Evolutionary conservation across 2,329 filamentous ascomycete genomes (phyloP), one percentile per base, ranked within the genome.

Genomic region (Hypoxylon sp.): DNA sequence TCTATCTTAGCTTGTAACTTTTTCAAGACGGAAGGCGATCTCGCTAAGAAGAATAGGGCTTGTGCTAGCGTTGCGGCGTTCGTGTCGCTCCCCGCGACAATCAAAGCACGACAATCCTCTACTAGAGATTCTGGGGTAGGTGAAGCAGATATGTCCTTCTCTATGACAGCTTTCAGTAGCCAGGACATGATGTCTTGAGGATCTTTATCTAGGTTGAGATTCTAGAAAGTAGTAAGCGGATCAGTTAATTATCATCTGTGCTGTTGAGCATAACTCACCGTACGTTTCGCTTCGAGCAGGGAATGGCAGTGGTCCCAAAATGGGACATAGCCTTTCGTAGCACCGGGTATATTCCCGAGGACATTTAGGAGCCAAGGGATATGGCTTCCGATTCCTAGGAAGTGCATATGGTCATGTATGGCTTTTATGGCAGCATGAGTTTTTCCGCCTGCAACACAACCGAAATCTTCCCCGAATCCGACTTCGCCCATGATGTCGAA

Each of bases 101-200:
- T 76, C 3, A 81, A 57, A 0, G 78, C 67, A 5, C 76, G 71
- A 1, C 76, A 71, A 54, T 82, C 80, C 29, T 81, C 78, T 3
- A 73, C 65, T 9, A 81, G 62, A 1, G 78, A 72, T 14, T 63
- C 73, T 55, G 70, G 51, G 0, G 73, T 77, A 4, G 78, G 77
- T 5, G 80, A 72, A 0, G 79, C 80, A 0, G 77, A 77, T 2
- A 72, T 62, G 19, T 81, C 79, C 22, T 78, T 78, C 14, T 82
- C 79, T 9, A 77, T 73, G 4, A 78, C 70, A 5, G 80, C 79
- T 58, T 81, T 81, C 13, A 82, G 47, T 4, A 83, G 70, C 80
- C 81, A 83, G 0, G 80, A 80, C 5, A 80, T 66, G 29, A 83
- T 75, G 64, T 82, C 80, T 33, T 73, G 68, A 0, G 79, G 80